Conservation (phyloP, 768 basidiomycete species). For the Lactifluus volemus region DNA sequence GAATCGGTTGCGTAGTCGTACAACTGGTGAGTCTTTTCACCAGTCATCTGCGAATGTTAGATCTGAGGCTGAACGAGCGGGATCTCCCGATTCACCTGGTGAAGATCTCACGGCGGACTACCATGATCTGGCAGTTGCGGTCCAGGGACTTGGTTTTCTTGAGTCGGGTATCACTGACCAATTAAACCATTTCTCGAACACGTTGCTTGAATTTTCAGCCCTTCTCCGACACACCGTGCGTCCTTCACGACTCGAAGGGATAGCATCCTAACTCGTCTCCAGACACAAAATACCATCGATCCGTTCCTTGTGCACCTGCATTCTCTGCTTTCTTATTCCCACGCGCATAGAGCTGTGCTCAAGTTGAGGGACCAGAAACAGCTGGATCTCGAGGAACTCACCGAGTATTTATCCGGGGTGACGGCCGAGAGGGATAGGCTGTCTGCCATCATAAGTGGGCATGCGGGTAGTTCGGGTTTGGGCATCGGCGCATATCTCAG, state of each 20-base stretch:
- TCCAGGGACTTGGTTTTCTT: conserved; percentile 94
- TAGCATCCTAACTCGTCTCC: neutral
- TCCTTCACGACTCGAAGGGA: neutral
- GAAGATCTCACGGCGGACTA: conserved; percentile 97
- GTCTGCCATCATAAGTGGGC: conserved; percentile 82
- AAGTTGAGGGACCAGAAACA: conserved; percentile 98
- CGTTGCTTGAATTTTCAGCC: conserved; percentile 90
- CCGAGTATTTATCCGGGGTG: conserved; percentile 89
- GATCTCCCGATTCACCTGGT: conserved; percentile 58
- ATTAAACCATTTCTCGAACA: conserved; percentile 93
- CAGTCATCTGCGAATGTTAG: conserved; percentile 26
- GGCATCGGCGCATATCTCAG: conserved; percentile 86
- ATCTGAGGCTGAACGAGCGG: conserved; percentile 84
- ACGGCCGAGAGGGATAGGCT: conserved; percentile 89
- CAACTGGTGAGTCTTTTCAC: conserved; percentile 64
- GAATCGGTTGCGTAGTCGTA: conserved; percentile 66
- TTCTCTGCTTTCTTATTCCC: conserved; percentile 87
- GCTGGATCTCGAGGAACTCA: conserved; percentile 95
- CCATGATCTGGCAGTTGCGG: conserved; percentile 91
- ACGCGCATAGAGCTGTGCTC: conserved; percentile 88
- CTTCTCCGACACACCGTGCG: conserved; percentile 75
- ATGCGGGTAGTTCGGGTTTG: conserved; percentile 74
- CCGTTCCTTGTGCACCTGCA: conserved; percentile 88
- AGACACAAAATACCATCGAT: conserved; percentile 89
- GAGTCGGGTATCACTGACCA: conserved; percentile 99